These are phyloP conservation scores for Yamagishiella unicocca DNA, from an alignment of 139 green algal genomes.

Conservation along the genomic window DNA sequence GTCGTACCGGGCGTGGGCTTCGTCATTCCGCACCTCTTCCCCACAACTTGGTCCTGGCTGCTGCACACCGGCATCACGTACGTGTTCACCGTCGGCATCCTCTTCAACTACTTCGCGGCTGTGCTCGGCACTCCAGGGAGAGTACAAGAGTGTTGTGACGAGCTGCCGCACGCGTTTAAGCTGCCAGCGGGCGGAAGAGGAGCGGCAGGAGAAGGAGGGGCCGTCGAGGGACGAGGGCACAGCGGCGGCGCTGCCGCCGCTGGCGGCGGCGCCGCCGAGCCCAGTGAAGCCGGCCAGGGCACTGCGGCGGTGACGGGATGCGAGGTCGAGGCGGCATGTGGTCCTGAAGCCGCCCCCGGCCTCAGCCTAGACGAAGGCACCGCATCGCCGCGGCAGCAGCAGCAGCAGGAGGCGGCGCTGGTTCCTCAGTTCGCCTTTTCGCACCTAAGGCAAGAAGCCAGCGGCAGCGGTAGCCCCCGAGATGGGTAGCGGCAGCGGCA, in stretches of 20 bases:
- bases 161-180: not conserved
- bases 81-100: conserved; percentile 23
- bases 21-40: not conserved
- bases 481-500: not conserved
- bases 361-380: no score
- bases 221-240: not conserved
- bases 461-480: not conserved
- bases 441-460: not conserved
- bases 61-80: conserved; percentile 40
- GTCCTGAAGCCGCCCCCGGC: no score
- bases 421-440: conserved; percentile 3
- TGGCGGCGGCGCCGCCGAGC: not conserved
- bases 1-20: conserved; percentile 26
- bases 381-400: no score
- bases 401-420: not conserved
- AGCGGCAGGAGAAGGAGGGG: not conserved
- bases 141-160: conserved; percentile 42
- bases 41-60: not conserved
- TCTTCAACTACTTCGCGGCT: conserved; percentile 58
- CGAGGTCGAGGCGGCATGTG: no score
- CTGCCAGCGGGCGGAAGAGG: not conserved
- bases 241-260: not conserved
- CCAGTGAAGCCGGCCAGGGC: not conserved
- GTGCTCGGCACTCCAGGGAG: conserved; percentile 43
- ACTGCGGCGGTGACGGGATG: not conserved